A percentile compares a stretch with the other conserved stretches of the same genome.
phyloP scores from a whole-genome alignment of 2,329 filamentous ascomycete species.

The Penicillium polonicum region DNA sequence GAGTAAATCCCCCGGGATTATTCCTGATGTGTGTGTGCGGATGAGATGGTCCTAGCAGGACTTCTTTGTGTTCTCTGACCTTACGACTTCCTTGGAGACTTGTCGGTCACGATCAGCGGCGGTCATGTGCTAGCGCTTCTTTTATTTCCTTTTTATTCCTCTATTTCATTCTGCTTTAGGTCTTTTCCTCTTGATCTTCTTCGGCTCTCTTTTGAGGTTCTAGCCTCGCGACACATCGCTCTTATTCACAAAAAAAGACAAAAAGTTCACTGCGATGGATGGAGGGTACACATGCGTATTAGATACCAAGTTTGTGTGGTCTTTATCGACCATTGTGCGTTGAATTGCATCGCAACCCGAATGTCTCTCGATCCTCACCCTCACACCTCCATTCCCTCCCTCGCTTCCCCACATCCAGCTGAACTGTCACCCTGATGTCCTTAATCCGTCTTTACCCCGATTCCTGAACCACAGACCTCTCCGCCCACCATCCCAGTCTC shows the following conservation, averaged over 20 bases:
- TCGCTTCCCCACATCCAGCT: slow-evolving; percentile 5
- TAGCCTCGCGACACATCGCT: slow-evolving; percentile 12
- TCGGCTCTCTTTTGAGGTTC: not conserved
- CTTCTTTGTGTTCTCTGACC: slow-evolving; percentile 24
- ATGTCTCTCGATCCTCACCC: slow-evolving; percentile 10
- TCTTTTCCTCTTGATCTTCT: slow-evolving; percentile 11
- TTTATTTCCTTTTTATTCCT: slow-evolving; percentile 21
- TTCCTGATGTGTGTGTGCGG: slow-evolving; percentile 14
- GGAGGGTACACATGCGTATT: slow-evolving; percentile 20
- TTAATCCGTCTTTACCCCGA: slow-evolving; percentile 2
- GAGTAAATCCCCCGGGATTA: slow-evolving; percentile 44
- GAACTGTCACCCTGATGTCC: slow-evolving; percentile 6
- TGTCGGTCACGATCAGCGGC: slow-evolving; percentile 32
- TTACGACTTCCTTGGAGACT: slow-evolving; percentile 29
- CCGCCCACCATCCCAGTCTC: slow-evolving; percentile 2
- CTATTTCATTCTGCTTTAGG: slow-evolving; percentile 11
- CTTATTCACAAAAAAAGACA: slow-evolving; percentile 26
- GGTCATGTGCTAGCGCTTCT: slow-evolving; percentile 29
- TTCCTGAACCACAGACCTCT: slow-evolving; percentile 4
- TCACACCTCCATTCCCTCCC: not conserved
- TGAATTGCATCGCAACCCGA: slow-evolving; percentile 22
- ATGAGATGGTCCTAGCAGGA: slow-evolving; percentile 19
- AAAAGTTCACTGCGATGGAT: slow-evolving; percentile 27
- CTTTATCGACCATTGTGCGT: slow-evolving; percentile 17
- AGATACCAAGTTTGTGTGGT: slow-evolving; percentile 26